A percentile compares a stretch with the other conserved stretches of the same genome.
phyloP scores from a whole-genome alignment of 768 basidiomycete genomes.

The Podaxis sp. region DNA sequence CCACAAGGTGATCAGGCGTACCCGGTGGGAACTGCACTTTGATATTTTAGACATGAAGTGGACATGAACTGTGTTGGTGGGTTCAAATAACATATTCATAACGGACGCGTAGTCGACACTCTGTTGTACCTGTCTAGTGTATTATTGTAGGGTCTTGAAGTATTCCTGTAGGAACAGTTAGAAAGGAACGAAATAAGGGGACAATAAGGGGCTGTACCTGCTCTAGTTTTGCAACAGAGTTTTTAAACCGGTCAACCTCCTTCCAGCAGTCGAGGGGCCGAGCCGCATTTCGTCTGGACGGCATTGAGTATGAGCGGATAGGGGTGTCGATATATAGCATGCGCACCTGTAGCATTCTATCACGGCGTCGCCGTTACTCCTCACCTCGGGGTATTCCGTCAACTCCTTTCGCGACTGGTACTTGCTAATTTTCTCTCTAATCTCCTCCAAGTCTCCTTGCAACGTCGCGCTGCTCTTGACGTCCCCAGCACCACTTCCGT shows the following conservation, averaged over 20 bases:
- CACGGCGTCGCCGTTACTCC: constrained; percentile 57
- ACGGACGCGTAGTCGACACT: constrained; percentile 7
- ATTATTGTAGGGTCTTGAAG: constrained; percentile 56
- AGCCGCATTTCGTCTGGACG: constrained; percentile 43
- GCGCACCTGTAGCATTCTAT: constrained; percentile 76
- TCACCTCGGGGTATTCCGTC: constrained; percentile 54
- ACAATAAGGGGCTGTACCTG: constrained; percentile 43
- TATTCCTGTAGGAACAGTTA: constrained; percentile 47
- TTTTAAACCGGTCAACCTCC: constrained; percentile 70
- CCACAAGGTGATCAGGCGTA: neutral
- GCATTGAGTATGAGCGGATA: constrained; percentile 20
- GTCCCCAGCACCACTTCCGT: constrained; percentile 36
- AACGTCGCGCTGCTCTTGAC: constrained; percentile 62
- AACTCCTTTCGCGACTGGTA: constrained; percentile 60
- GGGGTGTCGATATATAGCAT: constrained; percentile 5
- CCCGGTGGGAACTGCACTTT: constrained; percentile 18
- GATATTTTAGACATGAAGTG: neutral
- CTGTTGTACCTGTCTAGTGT: constrained; percentile 8
- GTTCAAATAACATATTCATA: neutral
- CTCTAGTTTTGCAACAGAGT: constrained; percentile 66
- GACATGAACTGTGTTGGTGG: neutral
- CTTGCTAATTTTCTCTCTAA: constrained; percentile 69
- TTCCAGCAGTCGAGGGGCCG: constrained; percentile 74
- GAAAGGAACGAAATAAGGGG: neutral
- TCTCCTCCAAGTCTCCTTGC: constrained; percentile 73